Evolutionary conservation across 2,329 filamentous ascomycete genomes (phyloP).

Genomic region (Paracamarosporium sp.): DNA sequence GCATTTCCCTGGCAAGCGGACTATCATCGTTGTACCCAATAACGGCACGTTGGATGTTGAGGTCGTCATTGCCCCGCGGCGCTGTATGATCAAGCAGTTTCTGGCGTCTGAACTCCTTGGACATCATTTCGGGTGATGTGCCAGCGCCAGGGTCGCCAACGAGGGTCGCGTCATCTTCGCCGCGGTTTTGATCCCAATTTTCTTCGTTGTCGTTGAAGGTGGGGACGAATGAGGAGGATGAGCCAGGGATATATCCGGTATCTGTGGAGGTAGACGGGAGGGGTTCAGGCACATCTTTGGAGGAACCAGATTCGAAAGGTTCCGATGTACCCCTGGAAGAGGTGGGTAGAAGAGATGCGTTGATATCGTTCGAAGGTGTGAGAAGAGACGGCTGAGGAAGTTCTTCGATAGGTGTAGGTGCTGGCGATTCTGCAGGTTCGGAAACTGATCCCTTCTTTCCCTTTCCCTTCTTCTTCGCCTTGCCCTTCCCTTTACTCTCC

Average conservation of each 20-base stretch:
- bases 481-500: constrained; percentile 31
- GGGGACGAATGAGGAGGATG: constrained; percentile 24
- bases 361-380: constrained; percentile 7
- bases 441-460: constrained; percentile 21
- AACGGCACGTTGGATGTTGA: constrained; percentile 21
- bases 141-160: constrained; percentile 31
- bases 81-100: constrained; percentile 37
- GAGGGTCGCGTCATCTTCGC: constrained; percentile 40
- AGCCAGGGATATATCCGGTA: constrained; percentile 10
- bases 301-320: background rate
- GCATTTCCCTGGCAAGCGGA: background rate
- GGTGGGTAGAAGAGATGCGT: background rate
- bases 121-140: constrained; percentile 17
- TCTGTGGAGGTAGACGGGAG: background rate
- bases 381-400: background rate
- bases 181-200: constrained; percentile 34
- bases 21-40: constrained; percentile 10
- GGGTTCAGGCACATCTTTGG: background rate
- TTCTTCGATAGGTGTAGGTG: constrained; percentile 20
- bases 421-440: constrained; percentile 14
- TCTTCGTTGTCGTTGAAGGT: constrained; percentile 40
- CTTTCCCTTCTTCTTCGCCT: constrained; percentile 35
- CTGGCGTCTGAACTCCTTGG: constrained; percentile 30
- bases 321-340: background rate
- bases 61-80: constrained; percentile 17